Evolutionary conservation across 2,329 filamentous ascomycete species (phyloP).

Genomic region (Lachnellula cervina): DNA sequence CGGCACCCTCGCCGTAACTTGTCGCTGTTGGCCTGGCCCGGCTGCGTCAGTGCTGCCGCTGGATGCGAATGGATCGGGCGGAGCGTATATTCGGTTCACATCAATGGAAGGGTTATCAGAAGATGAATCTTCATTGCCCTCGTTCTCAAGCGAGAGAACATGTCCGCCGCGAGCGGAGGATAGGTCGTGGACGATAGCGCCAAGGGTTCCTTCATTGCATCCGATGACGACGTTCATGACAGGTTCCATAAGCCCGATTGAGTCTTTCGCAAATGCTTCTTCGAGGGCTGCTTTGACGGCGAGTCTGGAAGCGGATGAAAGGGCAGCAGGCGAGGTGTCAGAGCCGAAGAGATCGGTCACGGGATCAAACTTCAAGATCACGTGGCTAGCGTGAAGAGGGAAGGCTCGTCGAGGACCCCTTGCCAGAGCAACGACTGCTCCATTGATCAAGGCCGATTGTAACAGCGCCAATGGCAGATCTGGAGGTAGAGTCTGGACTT

Average conservation of each 20-base stretch:
- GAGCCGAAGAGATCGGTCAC: conserved; percentile 58
- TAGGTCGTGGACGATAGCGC: conserved; percentile 77
- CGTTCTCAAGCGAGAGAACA: conserved; percentile 61
- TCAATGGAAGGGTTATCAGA: conserved; percentile 50
- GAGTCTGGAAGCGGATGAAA: conserved; percentile 61
- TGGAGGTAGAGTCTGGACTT: conserved; percentile 44
- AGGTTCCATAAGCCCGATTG: conserved; percentile 76
- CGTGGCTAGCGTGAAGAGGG: conserved; percentile 70
- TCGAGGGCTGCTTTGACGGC: conserved; percentile 68
- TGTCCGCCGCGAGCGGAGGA: conserved; percentile 68
- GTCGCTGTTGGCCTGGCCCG: conserved; percentile 45
- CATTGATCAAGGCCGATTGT: conserved; percentile 62
- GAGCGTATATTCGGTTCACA: conserved; percentile 72
- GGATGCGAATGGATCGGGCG: conserved; percentile 74
- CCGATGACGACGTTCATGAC: conserved; percentile 88
- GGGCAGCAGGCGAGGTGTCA: conserved; percentile 62
- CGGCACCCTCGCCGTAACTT: conserved; percentile 82
- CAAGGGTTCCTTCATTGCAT: conserved; percentile 76
- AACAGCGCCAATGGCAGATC: conserved; percentile 46
- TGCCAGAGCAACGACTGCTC: conserved; percentile 75
- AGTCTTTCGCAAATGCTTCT: conserved; percentile 48
- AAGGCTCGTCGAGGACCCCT: conserved; percentile 77
- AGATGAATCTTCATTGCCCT: conserved; percentile 18
- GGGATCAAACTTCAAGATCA: conserved; percentile 66
- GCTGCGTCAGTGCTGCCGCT: conserved; percentile 42